phyloP scores from a whole-genome alignment of 352 stramenopile genomes.

The Phytophthora europaea region DNA sequence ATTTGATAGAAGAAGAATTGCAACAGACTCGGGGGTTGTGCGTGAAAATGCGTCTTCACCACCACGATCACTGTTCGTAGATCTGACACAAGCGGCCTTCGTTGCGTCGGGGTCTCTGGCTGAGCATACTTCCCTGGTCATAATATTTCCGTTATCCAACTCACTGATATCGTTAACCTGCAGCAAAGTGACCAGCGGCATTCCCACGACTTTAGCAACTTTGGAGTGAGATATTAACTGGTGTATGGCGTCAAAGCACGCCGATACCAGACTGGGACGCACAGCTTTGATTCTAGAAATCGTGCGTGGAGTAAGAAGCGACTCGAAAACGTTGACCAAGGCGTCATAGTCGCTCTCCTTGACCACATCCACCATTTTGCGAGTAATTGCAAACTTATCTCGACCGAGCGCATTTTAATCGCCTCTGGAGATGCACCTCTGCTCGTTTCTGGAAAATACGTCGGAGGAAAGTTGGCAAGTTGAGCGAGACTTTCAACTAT shows the following conservation, averaged over 20 bases:
- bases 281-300: neutral
- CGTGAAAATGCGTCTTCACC: neutral
- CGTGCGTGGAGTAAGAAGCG: constrained; percentile 7
- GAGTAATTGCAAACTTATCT: constrained; percentile 27
- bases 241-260: constrained; percentile 15
- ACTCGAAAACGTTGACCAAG: constrained; percentile 17
- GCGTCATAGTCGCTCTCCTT: constrained; percentile 5
- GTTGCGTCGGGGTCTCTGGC: neutral
- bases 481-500: constrained; percentile 8
- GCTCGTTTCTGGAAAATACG: constrained; percentile 1
- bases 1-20: neutral
- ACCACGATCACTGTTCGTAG: neutral
- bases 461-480: constrained; percentile 1
- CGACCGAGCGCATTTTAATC: constrained; percentile 1
- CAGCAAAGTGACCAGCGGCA: constrained; percentile 1
- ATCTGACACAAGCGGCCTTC: neutral
- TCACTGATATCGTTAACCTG: constrained; percentile 7
- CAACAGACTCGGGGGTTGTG: constrained; percentile 4
- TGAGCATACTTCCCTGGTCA: neutral
- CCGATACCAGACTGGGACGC: neutral
- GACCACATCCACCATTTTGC: constrained; percentile 13
- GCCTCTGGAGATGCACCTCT: neutral
- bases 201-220: constrained; percentile 7
- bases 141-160: neutral
- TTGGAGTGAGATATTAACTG: constrained; percentile 14